Conservation (phyloP, 176 grass and related monocot species). For the Otatea glauca region DNA sequence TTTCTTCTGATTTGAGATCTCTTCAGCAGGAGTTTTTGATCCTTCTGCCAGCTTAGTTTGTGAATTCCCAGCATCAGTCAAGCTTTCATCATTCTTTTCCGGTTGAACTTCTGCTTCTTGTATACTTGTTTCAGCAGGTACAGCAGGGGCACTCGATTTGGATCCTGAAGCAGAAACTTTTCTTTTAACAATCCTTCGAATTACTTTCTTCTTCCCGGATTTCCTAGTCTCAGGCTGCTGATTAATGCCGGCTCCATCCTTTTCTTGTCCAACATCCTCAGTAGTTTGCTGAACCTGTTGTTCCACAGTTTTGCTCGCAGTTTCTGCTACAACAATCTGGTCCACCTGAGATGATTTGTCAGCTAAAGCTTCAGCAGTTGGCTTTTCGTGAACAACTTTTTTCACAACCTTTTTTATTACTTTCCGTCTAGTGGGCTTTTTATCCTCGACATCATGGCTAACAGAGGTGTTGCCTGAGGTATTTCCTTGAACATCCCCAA, state of each 20-base stretch:
- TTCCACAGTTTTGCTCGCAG: slow-evolving; percentile 37
- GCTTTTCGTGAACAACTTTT: slow-evolving; percentile 51
- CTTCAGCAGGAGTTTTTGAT: slow-evolving; percentile 28
- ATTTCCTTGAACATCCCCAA: slow-evolving; percentile 33
- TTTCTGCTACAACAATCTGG: slow-evolving; percentile 39
- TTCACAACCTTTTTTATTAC: slow-evolving; percentile 69
- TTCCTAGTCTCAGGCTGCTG: slow-evolving; percentile 37
- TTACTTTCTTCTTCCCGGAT: slow-evolving; percentile 59
- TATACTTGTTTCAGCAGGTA: slow-evolving; percentile 48
- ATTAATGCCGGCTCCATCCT: not conserved
- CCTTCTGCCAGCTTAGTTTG: slow-evolving; percentile 46
- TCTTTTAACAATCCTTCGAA: slow-evolving; percentile 72
- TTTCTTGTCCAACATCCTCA: slow-evolving; percentile 20
- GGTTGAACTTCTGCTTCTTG: slow-evolving; percentile 30
- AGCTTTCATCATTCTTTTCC: slow-evolving; percentile 43
- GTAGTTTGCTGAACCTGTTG: slow-evolving; percentile 21
- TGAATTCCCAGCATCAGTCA: slow-evolving; percentile 28
- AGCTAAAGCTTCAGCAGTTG: slow-evolving; percentile 37
- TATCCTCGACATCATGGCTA: slow-evolving; percentile 26
- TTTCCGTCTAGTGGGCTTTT: slow-evolving; percentile 65
- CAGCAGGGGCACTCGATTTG: slow-evolving; percentile 42
- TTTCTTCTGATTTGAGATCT: slow-evolving; percentile 39
- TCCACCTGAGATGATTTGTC: slow-evolving; percentile 44
- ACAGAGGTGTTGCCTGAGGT: slow-evolving; percentile 10
- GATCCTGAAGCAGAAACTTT: slow-evolving; percentile 47